A percentile compares a stretch with the other conserved stretches of the same genome.
Conservation (phyloP, 352 stramenopile species). For the Pythium periplocum region DNA sequence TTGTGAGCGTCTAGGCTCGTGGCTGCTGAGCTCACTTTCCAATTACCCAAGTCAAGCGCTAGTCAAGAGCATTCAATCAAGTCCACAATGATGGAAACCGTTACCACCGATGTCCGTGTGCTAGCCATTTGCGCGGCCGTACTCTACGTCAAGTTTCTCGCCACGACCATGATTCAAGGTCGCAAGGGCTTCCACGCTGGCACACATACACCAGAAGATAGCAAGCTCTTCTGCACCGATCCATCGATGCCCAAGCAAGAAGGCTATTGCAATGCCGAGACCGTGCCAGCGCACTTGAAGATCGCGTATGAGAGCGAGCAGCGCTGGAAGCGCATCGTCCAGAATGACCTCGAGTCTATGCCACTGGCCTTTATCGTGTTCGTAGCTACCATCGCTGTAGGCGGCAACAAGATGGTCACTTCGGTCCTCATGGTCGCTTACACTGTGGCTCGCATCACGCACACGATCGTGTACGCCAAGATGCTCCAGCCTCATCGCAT, state of each 20-base stretch:
- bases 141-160: constrained; percentile 64
- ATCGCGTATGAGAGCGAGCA: constrained; percentile 13
- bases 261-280: background rate
- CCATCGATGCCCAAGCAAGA: constrained; percentile 8
- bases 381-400: constrained; percentile 9
- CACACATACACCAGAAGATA: constrained; percentile 36
- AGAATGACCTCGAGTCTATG: constrained; percentile 31
- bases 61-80: background rate
- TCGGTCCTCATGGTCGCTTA: constrained; percentile 12
- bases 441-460: constrained; percentile 17
- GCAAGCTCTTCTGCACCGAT: constrained; percentile 9
- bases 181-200: constrained; percentile 39
- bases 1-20: no score
- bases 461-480: constrained; percentile 19
- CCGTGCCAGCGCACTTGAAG: constrained; percentile 5
- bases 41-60: background rate
- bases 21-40: constrained; percentile 3
- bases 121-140: constrained; percentile 22
- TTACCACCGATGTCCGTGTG: constrained; percentile 7
- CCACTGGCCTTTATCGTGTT: constrained; percentile 20
- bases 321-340: constrained; percentile 28
- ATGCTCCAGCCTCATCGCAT: constrained; percentile 12
- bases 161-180: constrained; percentile 38
- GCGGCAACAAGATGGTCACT: constrained; percentile 10
- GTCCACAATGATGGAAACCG: constrained; percentile 2